Conservation (phyloP, 2,329 filamentous ascomycete species). For the Boeremia lycopersici region DNA sequence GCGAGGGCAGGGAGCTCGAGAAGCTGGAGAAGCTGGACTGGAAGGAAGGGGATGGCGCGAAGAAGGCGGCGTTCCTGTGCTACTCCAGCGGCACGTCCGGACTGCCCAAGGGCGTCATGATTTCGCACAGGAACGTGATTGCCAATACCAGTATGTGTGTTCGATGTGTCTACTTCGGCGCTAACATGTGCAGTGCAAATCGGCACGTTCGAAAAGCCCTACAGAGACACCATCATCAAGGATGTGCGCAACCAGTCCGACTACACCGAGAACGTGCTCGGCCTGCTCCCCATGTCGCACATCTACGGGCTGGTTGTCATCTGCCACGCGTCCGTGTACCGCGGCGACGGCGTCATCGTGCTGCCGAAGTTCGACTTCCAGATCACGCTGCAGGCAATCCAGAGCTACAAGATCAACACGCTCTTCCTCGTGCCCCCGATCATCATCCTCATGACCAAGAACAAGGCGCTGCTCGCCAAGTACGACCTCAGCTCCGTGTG, state of each 20-base stretch:
- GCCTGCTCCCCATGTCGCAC: conserved; percentile 79
- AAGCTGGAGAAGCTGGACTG: conserved; percentile 63
- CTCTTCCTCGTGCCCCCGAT: conserved; percentile 81
- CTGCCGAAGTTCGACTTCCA: conserved; percentile 77
- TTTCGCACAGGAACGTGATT: conserved; percentile 79
- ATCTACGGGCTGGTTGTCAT: conserved; percentile 80
- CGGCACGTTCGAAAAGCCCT: conserved; percentile 55
- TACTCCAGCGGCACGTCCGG: conserved; percentile 83
- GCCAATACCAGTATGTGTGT: conserved; percentile 62
- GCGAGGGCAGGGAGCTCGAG: conserved; percentile 62
- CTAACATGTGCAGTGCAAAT: conserved; percentile 60
- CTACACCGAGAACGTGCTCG: conserved; percentile 63
- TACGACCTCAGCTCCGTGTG: conserved; percentile 74
- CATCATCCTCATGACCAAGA: conserved; percentile 76
- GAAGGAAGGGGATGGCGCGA: conserved; percentile 68
- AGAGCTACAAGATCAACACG: conserved; percentile 70
- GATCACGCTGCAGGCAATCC: conserved; percentile 67
- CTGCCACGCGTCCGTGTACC: conserved; percentile 67
- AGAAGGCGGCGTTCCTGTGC: conserved; percentile 76
- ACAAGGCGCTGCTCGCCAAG: conserved; percentile 63
- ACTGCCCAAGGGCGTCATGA: conserved; percentile 83
- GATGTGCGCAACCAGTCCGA: conserved; percentile 46
- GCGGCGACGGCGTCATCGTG: conserved; percentile 75
- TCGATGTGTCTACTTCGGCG: neutral
- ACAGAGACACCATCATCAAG: conserved; percentile 49